Base-by-base conservation (phyloP, 2,329 filamentous ascomycete genomes). In the Pestalotiopsis sp. region DNA sequence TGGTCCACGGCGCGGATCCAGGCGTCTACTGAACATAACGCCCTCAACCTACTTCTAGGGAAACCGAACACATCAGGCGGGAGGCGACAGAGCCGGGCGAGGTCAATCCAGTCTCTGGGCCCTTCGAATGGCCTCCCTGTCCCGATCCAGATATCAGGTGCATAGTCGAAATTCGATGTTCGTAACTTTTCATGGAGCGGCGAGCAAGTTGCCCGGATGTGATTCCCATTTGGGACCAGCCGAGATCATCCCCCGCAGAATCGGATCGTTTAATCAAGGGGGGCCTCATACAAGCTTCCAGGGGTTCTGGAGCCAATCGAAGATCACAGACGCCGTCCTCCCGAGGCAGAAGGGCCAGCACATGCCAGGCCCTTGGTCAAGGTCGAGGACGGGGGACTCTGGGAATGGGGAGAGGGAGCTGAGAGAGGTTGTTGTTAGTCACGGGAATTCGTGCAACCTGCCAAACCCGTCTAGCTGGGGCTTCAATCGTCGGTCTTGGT, bases 141-240 rank as follows among this genome's bases (percentile, higher is more conserved):
- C 45, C 62, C 23, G 9, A 41, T 36, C 39, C 45, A 23, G 23
- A 23, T 65, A 11, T 14, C 20, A 57, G 45, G 14, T 67, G 56
- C 65, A 61, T 59, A 61, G 52, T 67, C 65, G 65, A 45, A 20
- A 67, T 67, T 67, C 65, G 65, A 56, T 56, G 25, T 41, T n/a
- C 25, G 23, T 23, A 67, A 61, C n/a, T 13, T 61, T 52, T 23
- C 27, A 39, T 23, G 36, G 56, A 45, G 25, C 23, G 49, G 12
- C 25, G 63, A 66, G 49, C 38, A 45, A 49, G 27, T 17, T 11
- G 25, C 23, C 12, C 63, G 65, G 65, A 61, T 61, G 65, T 61
- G 36, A 20, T 59, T 17, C 65, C 65, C 27, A n/a, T 74, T 85
- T 82, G 52, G 75, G 74, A 76, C 82, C 79, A 31, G 75, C 72